These are phyloP conservation scores for Scenedesmus sp. DNA, from an alignment of 163 green algal species.

Conservation along the genomic window DNA sequence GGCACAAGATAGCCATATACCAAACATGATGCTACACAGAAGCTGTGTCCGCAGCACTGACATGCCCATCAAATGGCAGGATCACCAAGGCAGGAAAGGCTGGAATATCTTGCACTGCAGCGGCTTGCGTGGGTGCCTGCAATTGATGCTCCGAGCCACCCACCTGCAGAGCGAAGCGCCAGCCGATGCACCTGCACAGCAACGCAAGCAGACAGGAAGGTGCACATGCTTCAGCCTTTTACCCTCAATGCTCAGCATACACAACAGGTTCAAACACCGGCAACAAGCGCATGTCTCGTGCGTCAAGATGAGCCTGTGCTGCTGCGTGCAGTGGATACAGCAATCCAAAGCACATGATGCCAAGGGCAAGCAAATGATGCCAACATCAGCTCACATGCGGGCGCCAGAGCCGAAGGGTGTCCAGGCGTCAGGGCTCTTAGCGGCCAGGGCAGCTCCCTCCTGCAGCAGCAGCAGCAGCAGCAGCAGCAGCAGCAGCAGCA, in stretches of 20 bases:
- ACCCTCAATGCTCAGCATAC: neutral
- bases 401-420: constrained; percentile 46
- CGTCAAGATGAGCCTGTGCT: neutral
- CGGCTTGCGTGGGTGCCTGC: too few species aligned
- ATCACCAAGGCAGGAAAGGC: too few species aligned
- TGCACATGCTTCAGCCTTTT: neutral
- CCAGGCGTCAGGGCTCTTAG: constrained; percentile 39
- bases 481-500: neutral
- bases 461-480: constrained; percentile 13
- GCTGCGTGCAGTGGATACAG: neutral
- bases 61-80: too few species aligned
- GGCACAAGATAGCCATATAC: neutral
- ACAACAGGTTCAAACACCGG: neutral
- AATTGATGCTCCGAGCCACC: neutral
- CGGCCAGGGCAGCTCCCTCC: constrained; percentile 34
- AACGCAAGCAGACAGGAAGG: neutral
- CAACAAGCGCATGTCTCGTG: too few species aligned
- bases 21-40: neutral
- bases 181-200: constrained; percentile 50
- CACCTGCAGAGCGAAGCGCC: constrained; percentile 52
- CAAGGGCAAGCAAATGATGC: neutral
- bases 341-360: neutral
- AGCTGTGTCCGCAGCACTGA: neutral
- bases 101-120: too few species aligned
- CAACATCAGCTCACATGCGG: neutral